Base-by-base conservation (phyloP, 2,329 filamentous ascomycete genomes). In the Colletotrichum eleusines region DNA sequence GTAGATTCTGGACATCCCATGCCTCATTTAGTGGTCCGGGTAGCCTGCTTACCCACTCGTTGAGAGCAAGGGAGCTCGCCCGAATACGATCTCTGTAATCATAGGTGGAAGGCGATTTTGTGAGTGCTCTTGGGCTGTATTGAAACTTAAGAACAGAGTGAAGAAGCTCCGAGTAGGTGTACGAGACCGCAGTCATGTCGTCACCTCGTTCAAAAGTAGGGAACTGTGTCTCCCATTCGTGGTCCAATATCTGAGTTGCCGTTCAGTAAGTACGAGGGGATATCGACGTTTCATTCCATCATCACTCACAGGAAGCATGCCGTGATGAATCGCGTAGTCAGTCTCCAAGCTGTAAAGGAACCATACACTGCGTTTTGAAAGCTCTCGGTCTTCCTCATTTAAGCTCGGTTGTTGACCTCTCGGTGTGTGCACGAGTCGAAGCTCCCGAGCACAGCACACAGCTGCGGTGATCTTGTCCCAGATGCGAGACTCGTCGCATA, bases 331-430 rank as follows among this genome's bases (percentile, higher is more conserved):
- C 0, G 68, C 68, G 38, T 71, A 67, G 2, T 67, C 58, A 1
- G 58, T 63, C 28, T 71, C 68, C 2, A 71, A 46, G 58, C 58
- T 71, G 58, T 68, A 71, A 3, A 68, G 64, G 40, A 71, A 71
- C 68, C 68, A 71, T 5, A 71, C 58, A 11, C 63, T 67, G 2
- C 64, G 40, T 12, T 68, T 63, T 2, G 64, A 63, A 20, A 68
- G 44, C 16, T 62, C 51, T 16, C 68, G 64, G 1, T 71, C 68
- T 14, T 68, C 51, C 11, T 68, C 44, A n/a, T 44, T 68, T 42
- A 71, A 63, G n/a, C 28, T 46, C 0, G 51, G 12, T 26, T 68
- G 63, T n/a, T 71, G 68, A 0, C 58, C 51, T 40, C 51, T 53
- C 3, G 68, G 58, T 11, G 68, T 23, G 51, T 71, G 68, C 12